phyloP scores from a whole-genome alignment of 2,329 filamentous ascomycete species.

The Elsinoe fawcettii region DNA sequence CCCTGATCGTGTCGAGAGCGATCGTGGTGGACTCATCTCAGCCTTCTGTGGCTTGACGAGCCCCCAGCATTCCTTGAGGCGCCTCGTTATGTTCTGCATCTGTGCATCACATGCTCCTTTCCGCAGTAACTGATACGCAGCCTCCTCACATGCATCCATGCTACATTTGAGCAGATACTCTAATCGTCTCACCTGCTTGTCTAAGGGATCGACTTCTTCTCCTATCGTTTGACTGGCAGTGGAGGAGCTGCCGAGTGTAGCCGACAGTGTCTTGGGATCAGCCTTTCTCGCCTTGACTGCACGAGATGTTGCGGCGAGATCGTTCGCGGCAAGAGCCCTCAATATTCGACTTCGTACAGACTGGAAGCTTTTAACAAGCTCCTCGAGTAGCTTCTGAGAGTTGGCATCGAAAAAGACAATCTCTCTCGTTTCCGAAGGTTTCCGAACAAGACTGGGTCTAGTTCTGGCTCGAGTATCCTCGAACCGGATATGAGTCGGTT shows the following conservation, averaged over 20 bases:
- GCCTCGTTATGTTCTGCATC: not conserved
- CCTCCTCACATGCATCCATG: conserved; percentile 7
- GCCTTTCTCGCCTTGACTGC: not conserved
- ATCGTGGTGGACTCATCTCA: not conserved
- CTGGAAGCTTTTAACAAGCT: conserved; percentile 5
- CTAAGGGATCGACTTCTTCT: not conserved
- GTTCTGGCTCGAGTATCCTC: not conserved
- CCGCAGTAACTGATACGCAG: conserved; percentile 8
- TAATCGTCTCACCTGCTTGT: not conserved
- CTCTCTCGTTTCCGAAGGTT: not conserved
- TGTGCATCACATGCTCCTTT: conserved; percentile 1
- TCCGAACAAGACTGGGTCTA: not conserved
- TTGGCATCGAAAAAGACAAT: conserved; percentile 6
- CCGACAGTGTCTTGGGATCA: not conserved
- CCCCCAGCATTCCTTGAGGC: not conserved
- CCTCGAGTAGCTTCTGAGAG: conserved; percentile 7
- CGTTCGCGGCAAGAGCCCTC: not conserved
- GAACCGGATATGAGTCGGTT: not conserved
- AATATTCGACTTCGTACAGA: not conserved
- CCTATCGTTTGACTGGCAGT: not conserved
- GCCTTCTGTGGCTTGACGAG: not conserved
- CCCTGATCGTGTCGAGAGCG: not conserved
- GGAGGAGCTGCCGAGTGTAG: not conserved
- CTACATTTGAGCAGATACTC: not conserved
- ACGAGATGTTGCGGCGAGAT: not conserved